Evolutionary conservation across 495 filamentous ascomycete genomes (phyloP), one percentile per base, ranked within the genome.

Genomic region (Baudoinia panamericana): DNA sequence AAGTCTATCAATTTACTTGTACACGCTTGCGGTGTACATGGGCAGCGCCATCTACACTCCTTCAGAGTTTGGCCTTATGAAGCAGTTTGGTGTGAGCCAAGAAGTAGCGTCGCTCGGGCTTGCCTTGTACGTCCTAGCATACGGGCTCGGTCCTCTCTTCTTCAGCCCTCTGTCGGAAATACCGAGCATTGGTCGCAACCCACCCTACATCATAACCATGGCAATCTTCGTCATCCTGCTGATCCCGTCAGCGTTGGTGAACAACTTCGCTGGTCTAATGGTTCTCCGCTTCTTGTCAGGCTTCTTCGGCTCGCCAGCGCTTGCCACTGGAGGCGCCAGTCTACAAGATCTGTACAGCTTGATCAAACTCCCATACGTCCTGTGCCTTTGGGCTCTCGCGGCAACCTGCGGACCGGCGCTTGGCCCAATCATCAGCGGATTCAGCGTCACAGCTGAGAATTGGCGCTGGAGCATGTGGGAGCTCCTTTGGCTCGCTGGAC

Each of bases 371-470:
- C 70, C 71, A 12, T 73, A 71, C 39, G 67, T 63, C 12, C 56
- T 75, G 43, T 68, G 66, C 27, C 39, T 67, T 17, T 74, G 71
- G 71, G 71, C 70, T 13, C 41, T 62, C 55, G 16, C 56, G 3
- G 67, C 70, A 5, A 58, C 48, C 7, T 54, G 52, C 40, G 65
- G 57, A 47, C 70, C 70, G 12, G 66, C 71, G 2, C 66, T 80
- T 0, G 76, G 75, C 2, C 77, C 76, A 4, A 64, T 78, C 1
- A 67, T 80, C 24, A 70, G 66, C 21, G 75, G 76, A 13, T 82
- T 78, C 55, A 65, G 69, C n/a, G 75, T 80, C 28, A 60, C 66
- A 0, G 68, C 67, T 13, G 63, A 63, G 36, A 59, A 57, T 43
- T 64, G 61, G 61, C 51, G 59, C 13, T 65, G 62, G 62, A 51